phyloP scores from a whole-genome alignment of 2,329 filamentous ascomycete species.

The Madurella mycetomatis region DNA sequence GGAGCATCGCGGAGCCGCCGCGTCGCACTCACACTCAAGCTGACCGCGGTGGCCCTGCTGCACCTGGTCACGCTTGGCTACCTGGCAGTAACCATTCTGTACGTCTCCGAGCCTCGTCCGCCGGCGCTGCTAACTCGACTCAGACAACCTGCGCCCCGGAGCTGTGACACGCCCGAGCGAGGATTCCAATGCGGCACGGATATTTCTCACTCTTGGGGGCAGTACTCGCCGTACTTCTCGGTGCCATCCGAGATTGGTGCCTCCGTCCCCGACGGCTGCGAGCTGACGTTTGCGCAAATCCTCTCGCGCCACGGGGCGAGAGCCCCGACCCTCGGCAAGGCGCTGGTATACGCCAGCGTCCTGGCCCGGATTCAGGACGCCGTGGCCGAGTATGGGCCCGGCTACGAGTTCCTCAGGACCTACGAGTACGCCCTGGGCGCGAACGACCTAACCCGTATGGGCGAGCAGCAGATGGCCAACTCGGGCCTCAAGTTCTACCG shows the following conservation, averaged over 20 bases:
- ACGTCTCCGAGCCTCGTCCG: constrained; percentile 5
- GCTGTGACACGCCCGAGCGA: constrained; percentile 49
- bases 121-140: background rate
- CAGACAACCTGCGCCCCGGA: constrained; percentile 23
- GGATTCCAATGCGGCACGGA: constrained; percentile 61
- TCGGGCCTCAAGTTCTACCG: constrained; percentile 72
- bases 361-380: constrained; percentile 60
- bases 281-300: constrained; percentile 73
- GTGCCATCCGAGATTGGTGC: constrained; percentile 62
- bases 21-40: constrained; percentile 2
- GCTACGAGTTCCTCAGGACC: constrained; percentile 65
- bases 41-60: constrained; percentile 6
- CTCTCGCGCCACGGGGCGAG: constrained; percentile 82
- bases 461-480: constrained; percentile 65
- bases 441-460: constrained; percentile 57
- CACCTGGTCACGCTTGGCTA: constrained; percentile 1
- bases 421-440: constrained; percentile 63
- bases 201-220: constrained; percentile 71
- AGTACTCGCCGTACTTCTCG: constrained; percentile 81
- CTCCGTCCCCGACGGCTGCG: constrained; percentile 61
- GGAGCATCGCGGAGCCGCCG: background rate
- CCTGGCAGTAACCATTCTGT: constrained; percentile 25
- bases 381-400: constrained; percentile 53
- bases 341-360: constrained; percentile 56
- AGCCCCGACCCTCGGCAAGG: constrained; percentile 70